phyloP scores from a whole-genome alignment of 257 asterid genomes.

The Fraxinus quadrangulata region DNA sequence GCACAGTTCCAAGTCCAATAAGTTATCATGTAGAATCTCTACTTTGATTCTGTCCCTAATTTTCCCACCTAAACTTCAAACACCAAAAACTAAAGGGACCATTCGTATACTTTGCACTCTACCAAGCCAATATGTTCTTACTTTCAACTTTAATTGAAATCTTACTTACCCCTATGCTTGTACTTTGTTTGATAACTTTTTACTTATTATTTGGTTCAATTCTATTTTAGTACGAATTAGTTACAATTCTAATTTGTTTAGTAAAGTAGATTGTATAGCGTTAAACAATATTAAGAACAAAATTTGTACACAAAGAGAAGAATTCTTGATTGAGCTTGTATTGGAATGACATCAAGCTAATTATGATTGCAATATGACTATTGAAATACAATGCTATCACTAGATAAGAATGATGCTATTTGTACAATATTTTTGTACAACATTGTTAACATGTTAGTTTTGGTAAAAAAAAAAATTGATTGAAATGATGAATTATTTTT shows the following conservation, averaged over 20 bases:
- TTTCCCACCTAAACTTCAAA: conserved; percentile 26
- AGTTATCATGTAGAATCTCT: conserved; percentile 35
- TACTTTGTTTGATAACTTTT: not conserved
- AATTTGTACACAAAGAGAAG: not conserved
- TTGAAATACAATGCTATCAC: too few species aligned
- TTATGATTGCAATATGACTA: too few species aligned
- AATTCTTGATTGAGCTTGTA: too few species aligned
- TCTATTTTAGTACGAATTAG: not conserved
- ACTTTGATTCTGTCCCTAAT: conserved; percentile 31
- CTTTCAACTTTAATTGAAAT: conserved; percentile 4
- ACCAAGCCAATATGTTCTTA: conserved; percentile 21
- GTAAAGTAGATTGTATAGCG: too few species aligned
- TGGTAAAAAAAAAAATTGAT: too few species aligned
- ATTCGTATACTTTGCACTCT: conserved; percentile 29
- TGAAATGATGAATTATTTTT: too few species aligned
- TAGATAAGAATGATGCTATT: too few species aligned
- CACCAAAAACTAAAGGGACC: conserved; percentile 17
- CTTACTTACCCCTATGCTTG: not conserved
- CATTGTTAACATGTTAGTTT: too few species aligned
- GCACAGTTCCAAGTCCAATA: conserved; percentile 26
- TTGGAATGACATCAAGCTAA: too few species aligned
- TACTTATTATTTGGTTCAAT: not conserved
- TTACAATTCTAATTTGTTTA: not conserved
- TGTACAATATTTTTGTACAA: too few species aligned
- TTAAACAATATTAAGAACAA: not conserved